phyloP scores from a whole-genome alignment of 768 basidiomycete species.

The Mycena vitilis region DNA sequence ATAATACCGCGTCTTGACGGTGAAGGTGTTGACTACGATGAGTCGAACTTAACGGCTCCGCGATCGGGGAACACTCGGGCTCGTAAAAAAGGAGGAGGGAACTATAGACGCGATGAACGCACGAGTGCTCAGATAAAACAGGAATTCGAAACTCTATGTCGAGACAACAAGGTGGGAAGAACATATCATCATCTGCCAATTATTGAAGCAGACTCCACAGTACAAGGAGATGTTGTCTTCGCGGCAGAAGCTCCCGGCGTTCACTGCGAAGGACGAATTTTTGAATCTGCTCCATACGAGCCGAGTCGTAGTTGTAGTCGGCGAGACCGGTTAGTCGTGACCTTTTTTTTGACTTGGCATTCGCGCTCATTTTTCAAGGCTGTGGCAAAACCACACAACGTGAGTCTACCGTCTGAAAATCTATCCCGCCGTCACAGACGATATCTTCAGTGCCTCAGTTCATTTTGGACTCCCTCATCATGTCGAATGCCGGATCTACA shows the following conservation, averaged over 20 bases:
- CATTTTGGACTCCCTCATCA: slow-evolving; percentile 86
- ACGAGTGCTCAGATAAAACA: slow-evolving; percentile 60
- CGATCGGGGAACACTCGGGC: slow-evolving; percentile 9
- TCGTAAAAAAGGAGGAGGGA: slow-evolving; percentile 40
- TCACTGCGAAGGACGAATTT: slow-evolving; percentile 72
- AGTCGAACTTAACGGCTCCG: slow-evolving; percentile 9
- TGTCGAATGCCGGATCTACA: slow-evolving; percentile 65
- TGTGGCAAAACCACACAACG: slow-evolving; percentile 94
- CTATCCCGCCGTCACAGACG: slow-evolving; percentile 5
- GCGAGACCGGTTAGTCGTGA: slow-evolving; percentile 78
- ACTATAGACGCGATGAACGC: slow-evolving; percentile 52
- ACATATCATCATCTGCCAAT: background rate
- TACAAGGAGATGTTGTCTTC: slow-evolving; percentile 68
- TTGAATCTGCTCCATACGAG: slow-evolving; percentile 65
- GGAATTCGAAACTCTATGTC: slow-evolving; percentile 62
- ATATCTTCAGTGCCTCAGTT: slow-evolving; percentile 81
- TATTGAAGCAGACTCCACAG: slow-evolving; percentile 35
- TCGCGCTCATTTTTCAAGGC: slow-evolving; percentile 51
- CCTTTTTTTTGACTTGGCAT: background rate
- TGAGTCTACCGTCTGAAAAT: slow-evolving; percentile 44
- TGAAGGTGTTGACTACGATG: slow-evolving; percentile 22
- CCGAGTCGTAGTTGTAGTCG: slow-evolving; percentile 85
- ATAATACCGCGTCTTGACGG: slow-evolving; percentile 55
- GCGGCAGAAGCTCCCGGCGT: slow-evolving; percentile 81
- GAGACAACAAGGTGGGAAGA: slow-evolving; percentile 47